These are phyloP conservation scores for Alternaria consortialis DNA, from an alignment of 2,329 filamentous ascomycete species.

Conservation along the genomic window DNA sequence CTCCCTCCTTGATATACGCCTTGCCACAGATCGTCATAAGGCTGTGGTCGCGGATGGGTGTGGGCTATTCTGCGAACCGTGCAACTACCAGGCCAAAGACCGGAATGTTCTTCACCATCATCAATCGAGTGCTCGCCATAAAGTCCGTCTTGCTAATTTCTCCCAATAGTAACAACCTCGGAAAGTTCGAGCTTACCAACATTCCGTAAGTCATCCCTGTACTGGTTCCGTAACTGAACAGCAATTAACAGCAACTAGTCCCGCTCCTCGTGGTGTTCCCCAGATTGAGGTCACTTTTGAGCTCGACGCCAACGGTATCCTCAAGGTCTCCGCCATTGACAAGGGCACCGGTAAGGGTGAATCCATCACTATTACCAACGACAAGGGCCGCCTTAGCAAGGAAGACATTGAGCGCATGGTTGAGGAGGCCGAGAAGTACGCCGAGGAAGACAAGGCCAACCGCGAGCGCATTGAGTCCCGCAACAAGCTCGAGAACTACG, in stretches of 20 bases:
- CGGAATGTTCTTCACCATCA: too few relatives aligned
- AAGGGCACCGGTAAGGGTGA: slow-evolving; percentile 98
- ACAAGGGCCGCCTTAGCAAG: slow-evolving; percentile 95
- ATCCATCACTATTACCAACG: slow-evolving; percentile 98
- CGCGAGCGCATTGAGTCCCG: slow-evolving; percentile 96
- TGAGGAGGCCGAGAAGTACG: slow-evolving; percentile 96
- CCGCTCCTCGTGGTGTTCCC: slow-evolving; percentile 93
- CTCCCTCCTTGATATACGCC: too few relatives aligned
- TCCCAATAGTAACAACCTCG: slow-evolving; percentile 78
- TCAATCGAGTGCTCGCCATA: too few relatives aligned
- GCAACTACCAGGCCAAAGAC: too few relatives aligned
- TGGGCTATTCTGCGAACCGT: too few relatives aligned
- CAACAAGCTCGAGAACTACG: slow-evolving; percentile 98
- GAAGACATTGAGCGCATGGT: slow-evolving; percentile 99
- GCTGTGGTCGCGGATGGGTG: too few relatives aligned
- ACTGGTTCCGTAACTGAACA: neutral
- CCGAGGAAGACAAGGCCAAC: slow-evolving; percentile 98
- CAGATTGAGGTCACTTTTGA: slow-evolving; percentile 99
- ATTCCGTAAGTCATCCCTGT: slow-evolving; percentile 68
- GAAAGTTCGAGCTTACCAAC: slow-evolving; percentile 97
- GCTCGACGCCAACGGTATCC: slow-evolving; percentile 97
- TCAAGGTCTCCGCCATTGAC: slow-evolving; percentile 94
- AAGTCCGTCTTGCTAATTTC: too few relatives aligned
- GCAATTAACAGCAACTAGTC: slow-evolving; percentile 49
- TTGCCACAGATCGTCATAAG: too few relatives aligned